phyloP scores from a whole-genome alignment of 2,329 filamentous ascomycete genomes.

The Dactylonectria estremocensis region DNA sequence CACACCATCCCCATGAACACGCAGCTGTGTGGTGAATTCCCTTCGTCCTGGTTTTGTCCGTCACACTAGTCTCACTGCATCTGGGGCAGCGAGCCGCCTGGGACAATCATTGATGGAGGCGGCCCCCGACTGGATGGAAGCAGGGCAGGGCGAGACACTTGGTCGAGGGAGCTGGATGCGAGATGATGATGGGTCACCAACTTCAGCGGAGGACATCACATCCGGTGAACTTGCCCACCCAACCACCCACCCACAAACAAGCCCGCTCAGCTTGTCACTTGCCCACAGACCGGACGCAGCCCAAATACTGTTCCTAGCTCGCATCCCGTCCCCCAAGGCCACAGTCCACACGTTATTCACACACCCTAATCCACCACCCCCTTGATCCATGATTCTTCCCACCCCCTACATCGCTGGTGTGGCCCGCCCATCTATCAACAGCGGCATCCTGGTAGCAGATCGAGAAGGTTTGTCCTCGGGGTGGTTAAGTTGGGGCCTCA shows the following conservation, averaged over 20 bases:
- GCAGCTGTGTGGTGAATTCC: not conserved
- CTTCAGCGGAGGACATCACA: constrained; percentile 36
- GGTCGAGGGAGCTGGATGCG: constrained; percentile 17
- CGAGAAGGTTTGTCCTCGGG: constrained; percentile 46
- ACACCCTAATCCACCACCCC: constrained; percentile 17
- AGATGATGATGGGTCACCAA: constrained; percentile 26
- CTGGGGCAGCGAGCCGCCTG: constrained; percentile 24
- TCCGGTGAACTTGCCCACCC: constrained; percentile 41
- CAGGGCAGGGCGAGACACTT: constrained; percentile 1
- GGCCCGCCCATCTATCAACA: constrained; percentile 43
- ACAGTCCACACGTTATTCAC: constrained; percentile 4
- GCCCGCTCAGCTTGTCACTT: constrained; percentile 25
- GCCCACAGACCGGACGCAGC: constrained; percentile 17
- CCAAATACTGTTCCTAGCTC: constrained; percentile 20
- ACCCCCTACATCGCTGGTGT: constrained; percentile 40
- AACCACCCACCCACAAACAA: constrained; percentile 33
- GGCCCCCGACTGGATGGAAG: constrained; percentile 10
- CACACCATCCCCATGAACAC: not conserved
- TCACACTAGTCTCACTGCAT: constrained; percentile 31
- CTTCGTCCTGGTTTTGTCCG: constrained; percentile 7
- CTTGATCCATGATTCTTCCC: constrained; percentile 14
- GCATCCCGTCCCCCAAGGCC: constrained; percentile 3
- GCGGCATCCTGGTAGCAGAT: constrained; percentile 49
- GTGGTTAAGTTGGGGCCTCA: constrained; percentile 31
- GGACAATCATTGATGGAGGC: constrained; percentile 16